These are phyloP conservation scores for Acacia crassicarpa DNA, from an alignment of 306 rosid species.

Conservation along the genomic window DNA sequence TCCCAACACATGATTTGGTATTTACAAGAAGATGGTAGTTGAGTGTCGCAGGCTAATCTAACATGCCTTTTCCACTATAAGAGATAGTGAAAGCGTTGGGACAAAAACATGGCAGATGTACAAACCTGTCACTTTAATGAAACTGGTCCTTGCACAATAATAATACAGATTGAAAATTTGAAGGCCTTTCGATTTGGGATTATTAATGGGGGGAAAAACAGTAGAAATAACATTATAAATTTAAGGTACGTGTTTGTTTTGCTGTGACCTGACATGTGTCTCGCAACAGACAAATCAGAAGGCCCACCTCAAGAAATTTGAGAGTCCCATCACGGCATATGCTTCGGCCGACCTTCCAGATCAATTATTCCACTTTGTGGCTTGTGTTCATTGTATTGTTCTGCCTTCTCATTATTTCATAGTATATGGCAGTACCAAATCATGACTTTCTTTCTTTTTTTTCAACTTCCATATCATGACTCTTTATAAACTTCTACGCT, in stretches of 20 bases:
- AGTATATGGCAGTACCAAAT: not conserved
- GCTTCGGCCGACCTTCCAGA: not conserved
- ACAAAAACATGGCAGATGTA: constrained; percentile 3
- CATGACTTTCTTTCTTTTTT: not conserved
- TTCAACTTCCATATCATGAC: not conserved
- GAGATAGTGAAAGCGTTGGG: not conserved
- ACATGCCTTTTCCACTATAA: constrained; percentile 16
- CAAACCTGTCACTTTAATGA: not conserved
- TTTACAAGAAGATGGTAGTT: not conserved
- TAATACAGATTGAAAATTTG: not conserved
- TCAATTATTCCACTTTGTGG: not conserved
- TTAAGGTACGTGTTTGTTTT: not conserved
- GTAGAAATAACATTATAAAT: not conserved
- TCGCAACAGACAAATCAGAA: not conserved
- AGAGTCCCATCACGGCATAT: not conserved
- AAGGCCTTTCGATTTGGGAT: not conserved
- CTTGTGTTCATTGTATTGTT: not conserved
- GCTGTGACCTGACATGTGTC: not conserved
- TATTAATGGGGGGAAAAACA: no score
- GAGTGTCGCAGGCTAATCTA: not conserved
- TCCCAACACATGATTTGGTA: not conserved
- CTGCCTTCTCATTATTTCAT: not conserved
- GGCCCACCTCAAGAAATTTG: not conserved
- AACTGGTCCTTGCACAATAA: not conserved
- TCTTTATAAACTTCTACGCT: not conserved